Conservation (phyloP, 1,284 basidiomycete species). For the Cutaneotrichosporon dermatis region DNA sequence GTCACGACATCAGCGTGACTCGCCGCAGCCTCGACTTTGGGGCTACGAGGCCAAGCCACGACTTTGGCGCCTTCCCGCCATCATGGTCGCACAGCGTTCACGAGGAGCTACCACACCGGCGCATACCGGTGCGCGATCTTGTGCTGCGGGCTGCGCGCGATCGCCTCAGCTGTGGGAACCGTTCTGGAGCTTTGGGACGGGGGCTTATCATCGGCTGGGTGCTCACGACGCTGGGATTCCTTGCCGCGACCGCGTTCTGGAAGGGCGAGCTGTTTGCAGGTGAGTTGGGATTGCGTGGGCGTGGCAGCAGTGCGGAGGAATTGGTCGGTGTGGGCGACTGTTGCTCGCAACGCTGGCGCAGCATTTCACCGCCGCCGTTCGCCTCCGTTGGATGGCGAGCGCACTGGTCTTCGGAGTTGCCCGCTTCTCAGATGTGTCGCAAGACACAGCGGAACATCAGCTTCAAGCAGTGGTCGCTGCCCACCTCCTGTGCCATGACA, state of each 20-base stretch:
- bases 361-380: no score
- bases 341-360: background rate
- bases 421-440: no score
- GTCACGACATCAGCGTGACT: background rate
- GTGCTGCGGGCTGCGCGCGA: constrained; percentile 9
- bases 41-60: background rate
- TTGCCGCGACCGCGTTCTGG: constrained; percentile 41
- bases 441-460: no score
- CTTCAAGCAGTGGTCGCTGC: no score
- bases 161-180: constrained; percentile 8
- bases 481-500: no score
- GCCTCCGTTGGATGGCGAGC: no score
- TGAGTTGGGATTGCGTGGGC: constrained; percentile 17
- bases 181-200: constrained; percentile 29
- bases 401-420: no score
- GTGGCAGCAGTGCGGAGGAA: no score
- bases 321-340: no score
- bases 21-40: background rate
- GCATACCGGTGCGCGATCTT: background rate
- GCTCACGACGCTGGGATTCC: constrained; percentile 37
- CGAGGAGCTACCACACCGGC: background rate
- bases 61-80: constrained; percentile 13
- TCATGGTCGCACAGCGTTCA: constrained; percentile 9
- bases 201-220: constrained; percentile 44
- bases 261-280: constrained; percentile 42